These are phyloP conservation scores for Rhizophora mangle DNA, from an alignment of 345 rosid species.

Conservation along the genomic window DNA sequence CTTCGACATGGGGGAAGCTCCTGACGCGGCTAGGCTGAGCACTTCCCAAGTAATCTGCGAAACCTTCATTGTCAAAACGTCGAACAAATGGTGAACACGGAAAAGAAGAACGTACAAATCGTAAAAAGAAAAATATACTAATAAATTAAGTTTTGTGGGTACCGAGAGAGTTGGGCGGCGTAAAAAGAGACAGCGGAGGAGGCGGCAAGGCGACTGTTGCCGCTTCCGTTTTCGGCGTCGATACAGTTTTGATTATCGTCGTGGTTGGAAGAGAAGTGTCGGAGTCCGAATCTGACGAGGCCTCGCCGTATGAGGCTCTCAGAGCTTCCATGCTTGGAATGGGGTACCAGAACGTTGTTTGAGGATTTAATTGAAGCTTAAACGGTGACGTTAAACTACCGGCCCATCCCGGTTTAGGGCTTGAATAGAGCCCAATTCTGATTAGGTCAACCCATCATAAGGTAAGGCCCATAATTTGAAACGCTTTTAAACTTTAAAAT, in stretches of 20 bases:
- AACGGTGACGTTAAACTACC: too few relatives aligned
- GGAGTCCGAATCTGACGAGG: constrained; percentile 49
- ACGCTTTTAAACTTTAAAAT: neutral
- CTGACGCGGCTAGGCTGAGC: constrained; percentile 55
- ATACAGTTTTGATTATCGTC: neutral
- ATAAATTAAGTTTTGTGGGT: constrained; percentile 1
- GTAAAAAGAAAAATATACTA: neutral
- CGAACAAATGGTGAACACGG: constrained; percentile 19
- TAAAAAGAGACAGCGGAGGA: constrained; percentile 70
- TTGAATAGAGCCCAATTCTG: too few relatives aligned
- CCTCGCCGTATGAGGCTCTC: constrained; percentile 61
- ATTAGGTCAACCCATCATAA: neutral
- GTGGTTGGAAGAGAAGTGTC: constrained; percentile 12
- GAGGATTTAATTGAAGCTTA: too few relatives aligned
- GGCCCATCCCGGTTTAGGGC: too few relatives aligned
- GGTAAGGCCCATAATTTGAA: neutral
- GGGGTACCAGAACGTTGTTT: too few relatives aligned
- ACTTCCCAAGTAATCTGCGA: constrained; percentile 31
- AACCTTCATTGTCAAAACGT: constrained; percentile 23
- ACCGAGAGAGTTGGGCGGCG: constrained; percentile 55
- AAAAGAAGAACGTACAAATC: too few relatives aligned
- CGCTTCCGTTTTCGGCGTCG: constrained; percentile 5
- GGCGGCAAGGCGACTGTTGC: constrained; percentile 46
- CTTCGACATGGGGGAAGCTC: constrained; percentile 82
- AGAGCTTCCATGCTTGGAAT: constrained; percentile 54